Percentiles rank a stretch among this genome's conserved stretches.
phyloP scores from a whole-genome alignment of 2,329 filamentous ascomycete genomes.

The Aureobasidium vineae region DNA sequence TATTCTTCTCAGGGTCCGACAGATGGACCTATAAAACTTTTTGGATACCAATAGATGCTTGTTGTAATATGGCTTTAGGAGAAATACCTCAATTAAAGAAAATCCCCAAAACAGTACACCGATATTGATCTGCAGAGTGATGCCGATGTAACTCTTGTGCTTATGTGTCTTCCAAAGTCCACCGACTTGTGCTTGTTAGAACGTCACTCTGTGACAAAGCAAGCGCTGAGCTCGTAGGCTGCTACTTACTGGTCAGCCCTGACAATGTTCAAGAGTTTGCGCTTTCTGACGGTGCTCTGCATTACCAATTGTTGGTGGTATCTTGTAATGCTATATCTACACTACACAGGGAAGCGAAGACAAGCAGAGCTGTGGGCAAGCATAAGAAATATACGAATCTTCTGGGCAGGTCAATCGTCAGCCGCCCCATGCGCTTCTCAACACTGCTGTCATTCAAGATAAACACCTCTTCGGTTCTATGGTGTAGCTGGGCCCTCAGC shows the following conservation, averaged over 20 bases:
- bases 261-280: too few species aligned
- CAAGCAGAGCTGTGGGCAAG: neutral
- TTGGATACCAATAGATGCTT: conserved; percentile 19
- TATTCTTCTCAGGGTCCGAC: conserved; percentile 18
- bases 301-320: neutral
- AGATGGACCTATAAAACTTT: neutral
- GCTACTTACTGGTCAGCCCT: too few species aligned
- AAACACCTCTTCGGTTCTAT: neutral
- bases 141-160: neutral
- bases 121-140: neutral
- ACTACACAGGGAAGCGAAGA: neutral
- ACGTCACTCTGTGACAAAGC: too few species aligned
- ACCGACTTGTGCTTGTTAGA: too few species aligned
- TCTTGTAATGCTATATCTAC: neutral
- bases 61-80: conserved; percentile 24
- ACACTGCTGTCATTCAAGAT: neutral
- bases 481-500: conserved; percentile 8
- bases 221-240: neutral
- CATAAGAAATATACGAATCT: neutral
- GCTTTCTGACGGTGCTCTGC: too few species aligned
- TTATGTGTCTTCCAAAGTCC: neutral
- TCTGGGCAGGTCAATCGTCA: neutral
- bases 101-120: neutral
- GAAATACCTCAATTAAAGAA: conserved; percentile 9
- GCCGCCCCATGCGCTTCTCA: neutral